Conservation (phyloP, 306 rosid species). For the Amphicarpaea edgeworthii region DNA sequence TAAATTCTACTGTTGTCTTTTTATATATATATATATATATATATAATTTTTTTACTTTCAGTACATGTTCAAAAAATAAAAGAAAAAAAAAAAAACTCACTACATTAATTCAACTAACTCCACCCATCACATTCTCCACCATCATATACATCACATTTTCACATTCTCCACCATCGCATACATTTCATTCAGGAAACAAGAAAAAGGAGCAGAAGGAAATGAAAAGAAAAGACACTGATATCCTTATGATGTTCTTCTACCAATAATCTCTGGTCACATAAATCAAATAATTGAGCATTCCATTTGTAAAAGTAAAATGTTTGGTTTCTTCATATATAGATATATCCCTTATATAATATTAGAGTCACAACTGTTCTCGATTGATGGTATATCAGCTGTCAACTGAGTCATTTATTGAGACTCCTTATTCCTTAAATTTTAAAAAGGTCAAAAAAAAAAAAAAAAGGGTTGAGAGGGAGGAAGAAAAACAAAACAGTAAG, state of each 20-base stretch:
- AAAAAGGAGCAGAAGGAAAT: background rate
- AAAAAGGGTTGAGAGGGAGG: too few species aligned
- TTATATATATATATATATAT: too few species aligned
- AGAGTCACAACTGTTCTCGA: background rate
- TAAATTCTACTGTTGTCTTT: too few species aligned
- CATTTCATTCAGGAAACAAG: too few species aligned
- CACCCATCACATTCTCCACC: too few species aligned
- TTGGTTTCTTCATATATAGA: conserved; percentile 3
- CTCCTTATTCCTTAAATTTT: background rate
- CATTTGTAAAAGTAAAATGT: background rate
- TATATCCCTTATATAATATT: background rate
- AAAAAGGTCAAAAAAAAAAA: background rate
- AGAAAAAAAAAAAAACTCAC: background rate
- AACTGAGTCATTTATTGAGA: background rate
- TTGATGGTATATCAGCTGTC: background rate
- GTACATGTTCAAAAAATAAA: too few species aligned
- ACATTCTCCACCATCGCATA: too few species aligned
- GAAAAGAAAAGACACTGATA: background rate
- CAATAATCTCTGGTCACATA: background rate
- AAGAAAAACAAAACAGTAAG: background rate
- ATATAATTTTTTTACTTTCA: too few species aligned
- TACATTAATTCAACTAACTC: too few species aligned
- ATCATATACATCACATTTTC: background rate
- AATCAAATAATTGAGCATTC: background rate
- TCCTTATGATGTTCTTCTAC: background rate